Conservation (phyloP, 2,329 filamentous ascomycete genomes). For the Claviceps digitariae region DNA sequence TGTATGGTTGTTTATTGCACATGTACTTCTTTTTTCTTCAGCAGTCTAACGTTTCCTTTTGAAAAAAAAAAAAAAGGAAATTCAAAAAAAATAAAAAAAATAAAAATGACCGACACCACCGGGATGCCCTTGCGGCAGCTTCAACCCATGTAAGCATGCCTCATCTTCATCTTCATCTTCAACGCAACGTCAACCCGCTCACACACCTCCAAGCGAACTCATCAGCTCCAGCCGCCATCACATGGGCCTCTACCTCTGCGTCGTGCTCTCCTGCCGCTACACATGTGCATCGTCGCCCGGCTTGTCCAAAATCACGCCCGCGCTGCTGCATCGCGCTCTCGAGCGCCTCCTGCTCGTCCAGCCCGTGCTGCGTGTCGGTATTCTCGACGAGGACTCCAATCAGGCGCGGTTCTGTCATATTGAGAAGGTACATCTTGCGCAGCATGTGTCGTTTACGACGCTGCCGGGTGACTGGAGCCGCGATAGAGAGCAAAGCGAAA, state of each 20-base stretch:
- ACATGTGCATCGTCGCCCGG: background rate
- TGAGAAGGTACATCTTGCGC: slow-evolving; percentile 26
- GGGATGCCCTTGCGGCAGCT: background rate
- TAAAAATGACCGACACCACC: no score
- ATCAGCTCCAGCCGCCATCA: slow-evolving; percentile 32
- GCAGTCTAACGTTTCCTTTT: no score
- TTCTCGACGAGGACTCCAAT: slow-evolving; percentile 30
- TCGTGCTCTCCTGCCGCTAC: slow-evolving; percentile 33
- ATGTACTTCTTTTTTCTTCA: no score
- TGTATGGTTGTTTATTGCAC: no score
- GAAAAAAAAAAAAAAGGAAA: no score
- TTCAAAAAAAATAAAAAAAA: no score
- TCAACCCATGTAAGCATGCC: background rate
- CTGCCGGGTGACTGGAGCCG: slow-evolving; percentile 8
- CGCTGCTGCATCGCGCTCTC: slow-evolving; percentile 24
- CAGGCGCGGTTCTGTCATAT: slow-evolving; percentile 30
- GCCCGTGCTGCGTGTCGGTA: slow-evolving; percentile 34
- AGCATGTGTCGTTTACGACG: slow-evolving; percentile 26
- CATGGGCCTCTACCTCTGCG: slow-evolving; percentile 33
- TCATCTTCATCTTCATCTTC: no score
- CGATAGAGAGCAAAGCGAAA: slow-evolving; percentile 7
- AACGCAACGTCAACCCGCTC: no score
- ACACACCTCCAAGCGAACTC: slow-evolving; percentile 27
- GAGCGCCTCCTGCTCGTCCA: slow-evolving; percentile 27
- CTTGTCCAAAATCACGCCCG: background rate